Base-by-base conservation (phyloP, 495 filamentous ascomycete species). In the Cryomyces minteri region DNA sequence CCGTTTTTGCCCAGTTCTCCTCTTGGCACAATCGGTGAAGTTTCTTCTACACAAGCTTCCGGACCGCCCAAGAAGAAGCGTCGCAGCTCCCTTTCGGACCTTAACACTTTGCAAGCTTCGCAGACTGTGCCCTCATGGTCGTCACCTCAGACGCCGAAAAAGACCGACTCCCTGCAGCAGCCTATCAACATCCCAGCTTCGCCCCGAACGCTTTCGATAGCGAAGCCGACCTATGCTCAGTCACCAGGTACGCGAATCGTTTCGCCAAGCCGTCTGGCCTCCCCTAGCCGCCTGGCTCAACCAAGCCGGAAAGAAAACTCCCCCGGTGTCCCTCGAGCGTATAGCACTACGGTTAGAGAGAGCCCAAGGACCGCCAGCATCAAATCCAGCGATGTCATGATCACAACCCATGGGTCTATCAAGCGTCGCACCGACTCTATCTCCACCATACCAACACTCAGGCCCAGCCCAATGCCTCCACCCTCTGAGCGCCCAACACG, bases 61-160 rank as follows among this genome's bases (percentile, higher is more conserved):
- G 73, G 67, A 46, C 54, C 66, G 32, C 48, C 69, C 56, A 70
- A 77, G 52, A 84, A 80, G 63, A 95, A 92, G 64, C 71, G 90
- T 49, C 78, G 90, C 52, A 94, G 87, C 60, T 95, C 88, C 25
- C 62, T 98, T 25, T 93, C 86, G 11, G 90, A 98, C 56, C 65
- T 98, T 30, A 82, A 83, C 55, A 68, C 66, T 38, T 65, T 65
- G 9, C 49, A 61, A 18, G 45, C 44, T 14, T 41, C 56, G 9
- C 45, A 51, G 41, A 18, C 50, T 31, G 39, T 41, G n/a, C 36
- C 44, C 4, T 43, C 51, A 30, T 47, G 64, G 45, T 71, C 63
- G 45, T 46, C 52, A 29, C 40, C 50, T n/a, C 45, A 41, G n/a
- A 43, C 45, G n/a, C 40, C 40, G 8, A 9, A 18, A 41, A 41